Percentiles rank a stretch among this genome's conserved stretches.
Evolutionary conservation across 208 protist genomes (phyloP).

Genomic region (Naegleria gruberi): DNA sequence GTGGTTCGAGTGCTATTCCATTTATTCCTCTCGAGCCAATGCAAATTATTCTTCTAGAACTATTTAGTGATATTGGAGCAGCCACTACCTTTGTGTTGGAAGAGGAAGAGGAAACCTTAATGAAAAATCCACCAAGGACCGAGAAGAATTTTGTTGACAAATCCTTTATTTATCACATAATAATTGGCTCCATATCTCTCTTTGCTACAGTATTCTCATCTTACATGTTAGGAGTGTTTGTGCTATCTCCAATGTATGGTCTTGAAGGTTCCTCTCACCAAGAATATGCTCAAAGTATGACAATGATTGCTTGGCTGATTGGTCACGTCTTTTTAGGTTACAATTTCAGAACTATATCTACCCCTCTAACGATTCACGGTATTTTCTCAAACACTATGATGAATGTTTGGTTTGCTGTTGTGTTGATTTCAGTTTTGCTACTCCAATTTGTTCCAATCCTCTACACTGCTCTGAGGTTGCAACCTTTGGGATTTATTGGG

Average conservation of each 20-base stretch:
- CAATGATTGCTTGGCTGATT: not conserved
- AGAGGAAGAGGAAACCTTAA: not conserved
- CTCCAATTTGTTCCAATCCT: not conserved
- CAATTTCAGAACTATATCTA: not conserved
- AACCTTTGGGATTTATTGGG: not conserved
- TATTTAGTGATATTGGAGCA: slow-evolving; percentile 13
- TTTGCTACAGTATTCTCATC: not conserved
- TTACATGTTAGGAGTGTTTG: not conserved
- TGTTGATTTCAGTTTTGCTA: not conserved
- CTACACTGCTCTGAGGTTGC: not conserved
- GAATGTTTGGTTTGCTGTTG: not conserved
- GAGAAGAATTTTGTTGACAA: not conserved
- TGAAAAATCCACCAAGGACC: not conserved
- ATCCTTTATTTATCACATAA: not conserved
- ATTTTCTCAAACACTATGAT: not conserved
- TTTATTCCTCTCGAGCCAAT: not conserved
- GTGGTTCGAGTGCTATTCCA: not conserved
- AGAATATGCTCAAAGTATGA: not conserved
- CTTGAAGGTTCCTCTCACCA: not conserved
- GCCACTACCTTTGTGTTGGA: not conserved
- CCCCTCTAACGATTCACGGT: not conserved
- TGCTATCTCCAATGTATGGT: not conserved
- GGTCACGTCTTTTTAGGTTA: not conserved
- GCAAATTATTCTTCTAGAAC: slow-evolving; percentile 14
- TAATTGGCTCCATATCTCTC: not conserved